Base-by-base conservation (phyloP, 129 eudicot species). In the Pulicaria dysenterica region DNA sequence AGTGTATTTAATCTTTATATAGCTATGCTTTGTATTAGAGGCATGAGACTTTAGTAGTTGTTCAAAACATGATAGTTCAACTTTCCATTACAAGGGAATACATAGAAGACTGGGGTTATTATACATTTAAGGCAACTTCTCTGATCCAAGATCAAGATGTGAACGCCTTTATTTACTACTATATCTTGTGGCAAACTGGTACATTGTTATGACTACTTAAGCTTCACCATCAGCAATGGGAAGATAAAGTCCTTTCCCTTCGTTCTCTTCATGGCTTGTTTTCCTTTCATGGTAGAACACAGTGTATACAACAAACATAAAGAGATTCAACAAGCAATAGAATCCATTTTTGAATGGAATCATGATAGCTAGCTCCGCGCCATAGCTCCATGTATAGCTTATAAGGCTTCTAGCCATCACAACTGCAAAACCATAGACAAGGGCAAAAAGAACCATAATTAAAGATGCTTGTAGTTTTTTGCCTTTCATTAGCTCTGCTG, bases 291-390 rank as follows among this genome's bases (percentile, higher is more conserved):
- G 85, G 73, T 82, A 82, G 67, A 40, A 77, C 39, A 77, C 38
- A 5, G 85, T 77, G 47, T 42, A 82, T 31, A 67, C 79, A 31
- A 67, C 85, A 67, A 82, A 54, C 85, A 77, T 58, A 51, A 82
- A 77, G 6, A 82, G 58, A 11, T 67, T 61, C 51, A 78, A 43
- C 58, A 72, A 10, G 59, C 70, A 61, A 14, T 54, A 36, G 8
- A 62, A 16, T 7, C 73, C 71, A 34, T 72, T 77, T 5, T 3
- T 39, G 36, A 79, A 37, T 5, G 83, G 80, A 54, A 82, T 82
- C 54, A 8, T 45, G 58, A 77, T 31, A 13, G 69, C 80, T 45
- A 73, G 3, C 67, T 42, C 55, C 1, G 68, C 17, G 47, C 19
- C 59, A 15, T 11, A 12, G 13, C 70, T 64, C n/a, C 60, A 34